Conservation (phyloP, 768 basidiomycete genomes). For the Suillus hirtellus region DNA sequence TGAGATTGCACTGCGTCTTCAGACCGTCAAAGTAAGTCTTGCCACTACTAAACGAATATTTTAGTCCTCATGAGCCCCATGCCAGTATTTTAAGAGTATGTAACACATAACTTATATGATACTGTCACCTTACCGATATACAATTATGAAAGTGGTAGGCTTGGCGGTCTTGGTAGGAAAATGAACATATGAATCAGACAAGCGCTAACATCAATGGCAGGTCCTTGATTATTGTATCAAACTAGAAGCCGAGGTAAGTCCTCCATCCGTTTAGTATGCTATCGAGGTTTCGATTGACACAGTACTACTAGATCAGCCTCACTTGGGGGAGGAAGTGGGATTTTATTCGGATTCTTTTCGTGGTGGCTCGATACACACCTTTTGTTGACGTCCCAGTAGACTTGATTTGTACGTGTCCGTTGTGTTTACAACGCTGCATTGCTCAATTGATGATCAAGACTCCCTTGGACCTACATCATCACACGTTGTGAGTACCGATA, state of each 20-base stretch:
- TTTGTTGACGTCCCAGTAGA: neutral
- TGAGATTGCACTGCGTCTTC: neutral
- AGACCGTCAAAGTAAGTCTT: neutral
- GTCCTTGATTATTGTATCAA: neutral
- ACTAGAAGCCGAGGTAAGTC: neutral
- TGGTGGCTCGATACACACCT: neutral
- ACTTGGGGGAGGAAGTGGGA: constrained; percentile 2
- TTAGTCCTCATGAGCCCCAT: neutral
- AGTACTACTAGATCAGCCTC: neutral
- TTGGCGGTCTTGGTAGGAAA: neutral
- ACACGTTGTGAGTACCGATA: neutral
- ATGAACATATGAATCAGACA: neutral
- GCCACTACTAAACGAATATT: neutral
- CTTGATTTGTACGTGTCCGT: constrained; percentile 3
- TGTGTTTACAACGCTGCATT: neutral
- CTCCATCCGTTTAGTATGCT: neutral
- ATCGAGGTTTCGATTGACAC: neutral
- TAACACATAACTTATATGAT: neutral
- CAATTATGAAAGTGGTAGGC: neutral
- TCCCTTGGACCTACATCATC: neutral
- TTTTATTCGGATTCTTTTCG: neutral
- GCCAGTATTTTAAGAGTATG: neutral
- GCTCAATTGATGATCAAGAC: neutral
- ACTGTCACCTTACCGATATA: neutral
- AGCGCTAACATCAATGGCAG: neutral